Evolutionary conservation across 345 rosid species (phyloP), one percentile per base, ranked within the genome.

Genomic region (Salix caprea): DNA sequence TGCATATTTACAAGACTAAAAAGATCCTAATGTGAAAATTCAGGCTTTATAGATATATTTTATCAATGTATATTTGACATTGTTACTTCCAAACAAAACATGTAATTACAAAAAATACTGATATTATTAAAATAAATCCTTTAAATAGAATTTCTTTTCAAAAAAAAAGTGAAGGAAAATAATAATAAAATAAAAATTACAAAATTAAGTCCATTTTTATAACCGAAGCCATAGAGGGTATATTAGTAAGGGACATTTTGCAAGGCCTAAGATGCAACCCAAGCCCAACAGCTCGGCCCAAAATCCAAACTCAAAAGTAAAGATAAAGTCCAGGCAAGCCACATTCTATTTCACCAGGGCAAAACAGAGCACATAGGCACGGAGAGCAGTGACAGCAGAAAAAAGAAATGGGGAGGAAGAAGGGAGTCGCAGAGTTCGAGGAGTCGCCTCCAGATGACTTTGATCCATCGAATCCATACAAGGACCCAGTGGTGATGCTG

Each of bases 381-480:
- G 64, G 76, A 48, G 32, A 24, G 34, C 39, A 21, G 64, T 0
- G 28, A 21, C 65, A 7, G 39, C 71, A 67, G 67, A 64, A 67
- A 42, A 11, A 42, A 61, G 28, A 81, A 81, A 94, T 96, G 99
- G 99, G 98, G 74, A 92, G 99, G 86, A 94, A 86, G 94, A 92
- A 92, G 85, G 90, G 91, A 71, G 88, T 85, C 0, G 86, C 80
- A 39, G 99, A 92, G 91, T 96, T 94, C 89, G 99, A 92, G 48
- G 99, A 96, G 77, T 78, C 94, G 86, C 88, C 98, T 85, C 99
- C 99, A 85, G 99, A 94, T 82, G 94, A 90, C 23, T 96, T 94
- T 84, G 98, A 96, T 79, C 91, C 97, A 62, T 82, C 61, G 28
- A 72, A 94, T 65, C 97, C 98, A 39, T 94, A 94, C 85, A 94